phyloP scores from a whole-genome alignment of 192 early-diverging fungal species.

The Coemansia sp. region DNA sequence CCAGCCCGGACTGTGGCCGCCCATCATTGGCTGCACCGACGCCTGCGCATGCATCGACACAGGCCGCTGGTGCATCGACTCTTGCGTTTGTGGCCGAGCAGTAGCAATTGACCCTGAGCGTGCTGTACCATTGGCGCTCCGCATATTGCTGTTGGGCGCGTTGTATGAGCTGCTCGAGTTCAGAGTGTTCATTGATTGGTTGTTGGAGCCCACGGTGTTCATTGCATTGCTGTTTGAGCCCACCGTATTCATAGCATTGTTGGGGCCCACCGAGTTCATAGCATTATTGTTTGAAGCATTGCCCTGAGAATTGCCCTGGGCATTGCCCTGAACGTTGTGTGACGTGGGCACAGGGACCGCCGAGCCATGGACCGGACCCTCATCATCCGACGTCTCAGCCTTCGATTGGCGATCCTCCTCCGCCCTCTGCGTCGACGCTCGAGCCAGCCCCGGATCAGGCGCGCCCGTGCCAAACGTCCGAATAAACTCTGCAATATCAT shows the following conservation, averaged over 20 bases:
- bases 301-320: too few species aligned
- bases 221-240: slow-evolving; percentile 3
- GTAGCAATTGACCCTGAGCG: slow-evolving; percentile 28
- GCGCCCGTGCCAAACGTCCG: slow-evolving; percentile 62
- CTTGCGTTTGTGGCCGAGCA: slow-evolving; percentile 30
- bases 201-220: not conserved
- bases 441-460: slow-evolving; percentile 26
- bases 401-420: too few species aligned
- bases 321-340: not conserved
- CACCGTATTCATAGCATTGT: too few species aligned
- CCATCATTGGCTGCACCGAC: slow-evolving; percentile 15
- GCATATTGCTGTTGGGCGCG: slow-evolving; percentile 9
- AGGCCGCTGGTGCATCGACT: slow-evolving; percentile 19
- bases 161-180: slow-evolving; percentile 2
- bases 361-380: not conserved
- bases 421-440: not conserved
- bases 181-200: not conserved
- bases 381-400: too few species aligned
- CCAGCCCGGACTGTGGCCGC: slow-evolving; percentile 10
- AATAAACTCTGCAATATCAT: slow-evolving; percentile 68
- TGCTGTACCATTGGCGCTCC: slow-evolving; percentile 26
- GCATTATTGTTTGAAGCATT: too few species aligned
- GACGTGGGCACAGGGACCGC: not conserved
- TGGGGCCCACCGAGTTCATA: too few species aligned
- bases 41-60: not conserved